A percentile compares a stretch with the other conserved stretches of the same genome.
Conservation (phyloP, 225 moss, liverwort and hornwort species). For the Asterella californica region DNA sequence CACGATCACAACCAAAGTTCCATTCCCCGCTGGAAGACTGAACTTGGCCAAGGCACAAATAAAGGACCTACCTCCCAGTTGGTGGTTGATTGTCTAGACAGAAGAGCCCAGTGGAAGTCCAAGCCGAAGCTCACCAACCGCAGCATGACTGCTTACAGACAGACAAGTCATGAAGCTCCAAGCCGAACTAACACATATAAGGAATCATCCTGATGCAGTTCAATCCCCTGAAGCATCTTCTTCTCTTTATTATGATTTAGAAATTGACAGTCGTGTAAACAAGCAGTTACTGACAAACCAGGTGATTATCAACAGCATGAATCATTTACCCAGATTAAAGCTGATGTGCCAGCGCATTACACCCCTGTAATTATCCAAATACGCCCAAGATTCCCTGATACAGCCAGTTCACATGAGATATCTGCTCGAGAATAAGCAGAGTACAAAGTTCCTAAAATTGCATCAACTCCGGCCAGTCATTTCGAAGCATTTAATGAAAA, state of each 20-base stretch:
- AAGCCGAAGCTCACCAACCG: slow-evolving; percentile 95
- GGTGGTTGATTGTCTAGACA: slow-evolving; percentile 64
- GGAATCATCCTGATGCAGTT: neutral
- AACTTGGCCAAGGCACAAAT: neutral
- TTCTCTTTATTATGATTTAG: neutral
- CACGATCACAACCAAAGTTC: neutral
- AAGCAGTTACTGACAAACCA: neutral
- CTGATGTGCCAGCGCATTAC: slow-evolving; percentile 93
- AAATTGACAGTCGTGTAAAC: neutral
- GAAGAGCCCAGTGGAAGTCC: slow-evolving; percentile 77
- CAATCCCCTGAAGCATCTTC: too few species aligned
- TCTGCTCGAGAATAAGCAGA: too few species aligned
- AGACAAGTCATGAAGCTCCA: neutral
- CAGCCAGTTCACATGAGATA: neutral
- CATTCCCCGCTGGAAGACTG: neutral
- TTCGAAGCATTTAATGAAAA: neutral
- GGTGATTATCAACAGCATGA: neutral
- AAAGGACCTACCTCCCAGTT: slow-evolving; percentile 80
- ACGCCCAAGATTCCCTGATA: slow-evolving; percentile 68
- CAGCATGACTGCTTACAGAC: slow-evolving; percentile 75
- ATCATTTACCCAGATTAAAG: slow-evolving; percentile 77
- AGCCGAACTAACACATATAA: neutral
- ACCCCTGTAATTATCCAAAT: slow-evolving; percentile 74
- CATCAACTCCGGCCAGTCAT: neutral
- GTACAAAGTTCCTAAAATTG: neutral